Evolutionary conservation across 345 rosid genomes (phyloP).

Genomic region (Limnanthes douglasii): DNA sequence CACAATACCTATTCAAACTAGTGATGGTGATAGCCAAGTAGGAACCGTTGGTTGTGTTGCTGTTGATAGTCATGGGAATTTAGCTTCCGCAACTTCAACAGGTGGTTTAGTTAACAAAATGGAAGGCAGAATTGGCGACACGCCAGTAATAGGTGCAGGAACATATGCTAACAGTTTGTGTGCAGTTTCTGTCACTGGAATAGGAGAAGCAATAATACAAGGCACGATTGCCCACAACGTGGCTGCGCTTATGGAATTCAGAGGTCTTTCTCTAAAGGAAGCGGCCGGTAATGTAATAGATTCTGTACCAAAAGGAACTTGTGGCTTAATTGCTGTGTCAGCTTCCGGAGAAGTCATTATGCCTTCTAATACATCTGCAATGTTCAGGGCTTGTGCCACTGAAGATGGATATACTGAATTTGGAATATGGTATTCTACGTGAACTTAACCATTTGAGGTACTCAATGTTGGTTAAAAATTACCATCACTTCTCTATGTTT

Average conservation of each 20-base stretch:
- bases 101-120: constrained; percentile 91
- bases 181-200: constrained; percentile 91
- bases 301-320: constrained; percentile 40
- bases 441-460: no score
- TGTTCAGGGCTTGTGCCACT: constrained; percentile 93
- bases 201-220: constrained; percentile 72
- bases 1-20: constrained; percentile 32
- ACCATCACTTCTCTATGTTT: no score
- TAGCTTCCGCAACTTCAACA: constrained; percentile 89
- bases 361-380: constrained; percentile 73
- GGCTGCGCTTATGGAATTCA: constrained; percentile 88
- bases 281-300: constrained; percentile 59
- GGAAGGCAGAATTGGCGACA: constrained; percentile 92
- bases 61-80: constrained; percentile 58
- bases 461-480: no score
- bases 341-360: constrained; percentile 77
- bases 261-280: constrained; percentile 62
- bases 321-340: constrained; percentile 81
- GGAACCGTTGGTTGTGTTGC: constrained; percentile 98
- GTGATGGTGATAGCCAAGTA: constrained; percentile 37
- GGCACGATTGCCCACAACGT: constrained; percentile 84
- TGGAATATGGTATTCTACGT: constrained; percentile 76
- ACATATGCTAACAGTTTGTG: constrained; percentile 80
- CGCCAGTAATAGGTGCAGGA: constrained; percentile 86
- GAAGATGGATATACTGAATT: constrained; percentile 67